Evolutionary conservation across 2,329 filamentous ascomycete genomes (phyloP), one percentile per base, ranked within the genome.

Genomic region (Arthrocladium fulminans): DNA sequence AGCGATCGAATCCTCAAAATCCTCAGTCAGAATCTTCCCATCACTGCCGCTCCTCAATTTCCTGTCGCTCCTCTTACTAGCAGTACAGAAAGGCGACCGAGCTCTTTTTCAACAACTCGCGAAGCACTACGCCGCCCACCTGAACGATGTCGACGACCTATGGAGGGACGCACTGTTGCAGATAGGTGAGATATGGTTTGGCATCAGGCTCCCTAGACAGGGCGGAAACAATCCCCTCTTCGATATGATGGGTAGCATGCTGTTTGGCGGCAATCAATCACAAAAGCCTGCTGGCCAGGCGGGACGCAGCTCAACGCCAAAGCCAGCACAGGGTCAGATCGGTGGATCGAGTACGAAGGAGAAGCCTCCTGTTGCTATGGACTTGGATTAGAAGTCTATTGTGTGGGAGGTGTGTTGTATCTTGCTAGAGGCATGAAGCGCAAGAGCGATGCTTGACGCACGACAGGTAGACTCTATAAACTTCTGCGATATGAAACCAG

Each of bases 211-310:
- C 62, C 90, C 89, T 40, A 78, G 84, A 60, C 88, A 95, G 71
- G 85, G 83, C 55, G 52, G 54, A 2, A 37, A 29, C 15, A 97
- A 97, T 66, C 89, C 89, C 2, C 73, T 98, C 66, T 80, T 97
- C 68, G 92, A 98, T 64, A 97, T 98, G 89, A 94, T 98, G 86
- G 89, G 88, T 41, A 89, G 81, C 54, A 80, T 98, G 74, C 86
- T 98, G 61, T 89, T 89, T 42, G 88, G 88, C 17, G 83, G 81
- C 22, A 73, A 73, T 44, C 73, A 72, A 15, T 77, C 75, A 50
- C 45, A 40, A 22, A 52, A 45, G 5, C 20, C 40, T 6, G 49
- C 17, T 23, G 48, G 35, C 40, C 32, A 27, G 63, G 66, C 46
- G 65, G 67, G 42, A 62, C 64, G 65, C 47, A 71, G 69, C 56